Evolutionary conservation across 2,329 filamentous ascomycete species (phyloP).

Genomic region (Epichloe coenophiala): DNA sequence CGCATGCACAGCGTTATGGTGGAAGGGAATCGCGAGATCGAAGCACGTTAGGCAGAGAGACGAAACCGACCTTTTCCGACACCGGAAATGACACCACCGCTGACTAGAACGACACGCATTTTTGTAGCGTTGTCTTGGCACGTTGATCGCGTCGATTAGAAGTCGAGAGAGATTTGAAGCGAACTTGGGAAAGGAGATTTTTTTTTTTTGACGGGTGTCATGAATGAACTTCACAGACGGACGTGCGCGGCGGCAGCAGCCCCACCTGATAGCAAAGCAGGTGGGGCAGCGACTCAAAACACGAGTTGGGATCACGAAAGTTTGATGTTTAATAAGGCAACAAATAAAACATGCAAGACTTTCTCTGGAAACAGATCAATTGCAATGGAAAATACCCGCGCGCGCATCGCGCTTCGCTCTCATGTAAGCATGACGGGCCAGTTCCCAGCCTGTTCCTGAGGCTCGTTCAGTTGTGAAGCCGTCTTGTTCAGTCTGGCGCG

Average conservation of each 20-base stretch:
- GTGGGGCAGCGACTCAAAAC: not conserved
- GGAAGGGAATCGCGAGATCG: not conserved
- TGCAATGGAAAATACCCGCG: too few relatives aligned
- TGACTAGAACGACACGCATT: slow-evolving; percentile 18
- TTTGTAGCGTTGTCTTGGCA: not conserved
- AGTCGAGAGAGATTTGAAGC: not conserved
- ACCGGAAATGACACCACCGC: slow-evolving; percentile 39
- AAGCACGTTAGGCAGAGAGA: not conserved
- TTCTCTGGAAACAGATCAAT: too few relatives aligned
- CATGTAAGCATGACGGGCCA: too few relatives aligned
- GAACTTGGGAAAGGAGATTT: not conserved
- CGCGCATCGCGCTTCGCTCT: too few relatives aligned
- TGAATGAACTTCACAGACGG: not conserved
- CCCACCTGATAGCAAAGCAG: not conserved
- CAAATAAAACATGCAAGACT: not conserved
- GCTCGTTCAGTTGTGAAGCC: not conserved
- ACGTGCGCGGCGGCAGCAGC: not conserved
- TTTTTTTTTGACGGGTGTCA: not conserved
- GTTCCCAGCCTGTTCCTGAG: too few relatives aligned
- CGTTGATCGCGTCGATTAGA: not conserved
- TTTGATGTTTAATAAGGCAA: not conserved
- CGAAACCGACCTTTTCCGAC: slow-evolving; percentile 40
- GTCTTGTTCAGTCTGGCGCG: not conserved
- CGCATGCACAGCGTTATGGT: not conserved
- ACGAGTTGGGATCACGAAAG: not conserved